phyloP scores from a whole-genome alignment of 768 basidiomycete genomes.

The Podaxis sp. region DNA sequence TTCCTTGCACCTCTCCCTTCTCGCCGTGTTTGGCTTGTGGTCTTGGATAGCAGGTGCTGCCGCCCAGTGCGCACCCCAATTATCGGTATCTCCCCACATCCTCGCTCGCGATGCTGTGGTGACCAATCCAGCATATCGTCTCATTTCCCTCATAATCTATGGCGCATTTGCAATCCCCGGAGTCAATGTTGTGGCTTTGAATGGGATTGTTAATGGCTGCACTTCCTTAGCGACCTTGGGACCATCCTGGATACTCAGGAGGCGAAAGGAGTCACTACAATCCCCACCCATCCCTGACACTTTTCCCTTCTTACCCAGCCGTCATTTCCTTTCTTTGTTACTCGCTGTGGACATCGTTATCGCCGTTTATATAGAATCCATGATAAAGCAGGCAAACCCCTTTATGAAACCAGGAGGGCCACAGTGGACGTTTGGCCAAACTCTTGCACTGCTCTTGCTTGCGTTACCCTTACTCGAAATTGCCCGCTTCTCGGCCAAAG shows the following conservation, averaged over 20 bases:
- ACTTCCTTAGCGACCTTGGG: too few relatives aligned
- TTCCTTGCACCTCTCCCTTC: constrained; percentile 14
- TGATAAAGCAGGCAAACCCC: neutral
- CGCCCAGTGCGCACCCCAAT: neutral
- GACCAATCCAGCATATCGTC: neutral
- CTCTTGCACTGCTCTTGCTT: neutral
- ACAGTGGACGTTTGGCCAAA: neutral
- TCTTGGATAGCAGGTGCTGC: constrained; percentile 7
- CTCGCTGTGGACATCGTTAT: neutral
- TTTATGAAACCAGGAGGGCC: neutral
- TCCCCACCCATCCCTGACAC: too few relatives aligned
- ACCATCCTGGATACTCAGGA: too few relatives aligned
- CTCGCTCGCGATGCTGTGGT: neutral
- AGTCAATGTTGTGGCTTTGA: neutral
- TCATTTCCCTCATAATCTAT: neutral
- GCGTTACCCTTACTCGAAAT: neutral
- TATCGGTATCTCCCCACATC: neutral
- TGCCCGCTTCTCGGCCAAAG: too few relatives aligned
- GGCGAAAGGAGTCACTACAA: too few relatives aligned
- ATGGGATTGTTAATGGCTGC: neutral
- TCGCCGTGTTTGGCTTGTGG: constrained; percentile 17
- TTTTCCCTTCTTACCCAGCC: too few relatives aligned
- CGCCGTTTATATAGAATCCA: neutral
- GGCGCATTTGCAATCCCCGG: neutral
- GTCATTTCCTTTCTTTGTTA: too few relatives aligned